Base-by-base conservation (phyloP, 2,329 filamentous ascomycete species). In the Chaetomium olivaceum region DNA sequence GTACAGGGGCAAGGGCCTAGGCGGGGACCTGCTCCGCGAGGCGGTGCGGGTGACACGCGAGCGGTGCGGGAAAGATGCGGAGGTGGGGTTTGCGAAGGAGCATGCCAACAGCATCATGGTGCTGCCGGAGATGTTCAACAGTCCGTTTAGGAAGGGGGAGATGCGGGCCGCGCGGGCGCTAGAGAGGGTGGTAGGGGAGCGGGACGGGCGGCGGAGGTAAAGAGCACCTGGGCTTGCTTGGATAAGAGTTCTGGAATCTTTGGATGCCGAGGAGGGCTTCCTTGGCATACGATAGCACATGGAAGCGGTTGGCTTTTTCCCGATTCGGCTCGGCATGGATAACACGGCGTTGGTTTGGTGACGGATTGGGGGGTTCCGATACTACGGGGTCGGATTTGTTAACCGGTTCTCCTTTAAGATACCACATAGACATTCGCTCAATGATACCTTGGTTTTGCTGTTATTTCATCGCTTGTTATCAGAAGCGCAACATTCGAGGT, bases 71-170 rank as follows among this genome's bases (percentile, higher is more conserved):
- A 85, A 85, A 65, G 87, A 87, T 39, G 86, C 85, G 2, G 82
- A 87, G 65, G 80, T 93, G 60, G 86, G 88, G 2, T 96, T 96
- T 76, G 91, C 90, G 7, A 80, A 83, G 61, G 87, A 91, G 69
- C 92, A 96, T 80, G 92, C 91, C 54, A 92, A 94, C 83, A 87
- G 88, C 69, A 78, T 78, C 66, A 83, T 85, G 75, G 75, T 92
- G 3, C 76, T 92, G 60, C 87, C 88, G 16, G 79, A 80, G 65
- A 76, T 87, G 31, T 91, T 91, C 73, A 89, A 90, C 73, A 78
- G 80, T 1, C 77, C 77, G 0, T 88, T 92, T 73, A 80, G 86
- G 65, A 81, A 79, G 74, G 79, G 81, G 58, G 89, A 92, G 77
- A 77, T 79, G 60, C 80, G 80, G 72, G 89, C 89, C 0, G 81